These are phyloP conservation scores for Setomelanomma holmii DNA, from an alignment of 2,329 filamentous ascomycete species.

Conservation along the genomic window DNA sequence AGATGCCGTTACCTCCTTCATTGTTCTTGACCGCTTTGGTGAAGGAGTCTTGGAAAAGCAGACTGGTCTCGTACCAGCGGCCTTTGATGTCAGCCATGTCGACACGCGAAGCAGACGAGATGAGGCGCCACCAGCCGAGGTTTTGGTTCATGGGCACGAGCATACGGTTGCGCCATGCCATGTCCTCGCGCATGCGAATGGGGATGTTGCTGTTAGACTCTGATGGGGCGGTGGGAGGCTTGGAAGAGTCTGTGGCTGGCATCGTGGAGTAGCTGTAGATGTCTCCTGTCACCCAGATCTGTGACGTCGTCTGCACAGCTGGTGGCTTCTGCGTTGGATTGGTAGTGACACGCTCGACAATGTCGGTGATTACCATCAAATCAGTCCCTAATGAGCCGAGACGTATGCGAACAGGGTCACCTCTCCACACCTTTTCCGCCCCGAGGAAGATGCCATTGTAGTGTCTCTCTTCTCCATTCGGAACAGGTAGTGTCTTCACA, in stretches of 20 bases:
- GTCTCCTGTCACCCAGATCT: conserved; percentile 57
- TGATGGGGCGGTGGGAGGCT: conserved; percentile 46
- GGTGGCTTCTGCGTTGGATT: conserved; percentile 15
- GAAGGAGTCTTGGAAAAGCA: conserved; percentile 52
- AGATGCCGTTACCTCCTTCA: conserved; percentile 52
- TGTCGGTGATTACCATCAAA: conserved; percentile 56
- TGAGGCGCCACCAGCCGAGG: conserved; percentile 55
- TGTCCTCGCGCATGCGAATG: conserved; percentile 59
- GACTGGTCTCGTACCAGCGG: conserved; percentile 66
- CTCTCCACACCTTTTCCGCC: conserved; percentile 66
- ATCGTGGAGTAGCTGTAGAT: conserved; percentile 58
- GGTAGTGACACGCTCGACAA: conserved; percentile 49
- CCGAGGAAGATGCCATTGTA: conserved; percentile 65
- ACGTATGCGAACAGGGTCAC: conserved; percentile 64
- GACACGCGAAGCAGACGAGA: conserved; percentile 40
- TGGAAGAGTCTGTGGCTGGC: conserved; percentile 32
- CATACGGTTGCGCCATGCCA: conserved; percentile 55
- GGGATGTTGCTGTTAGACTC: conserved; percentile 55
- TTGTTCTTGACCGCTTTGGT: conserved; percentile 46
- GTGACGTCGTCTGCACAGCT: conserved; percentile 26
- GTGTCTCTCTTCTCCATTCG: conserved; percentile 52
- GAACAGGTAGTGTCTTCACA: conserved; percentile 45
- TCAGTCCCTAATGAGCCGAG: conserved; percentile 55
- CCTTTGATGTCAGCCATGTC: conserved; percentile 62
- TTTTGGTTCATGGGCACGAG: conserved; percentile 49